A percentile compares a stretch with the other conserved stretches of the same genome.
Evolutionary conservation across 495 filamentous ascomycete species (phyloP).

Genomic region (Patellaria atrata): DNA sequence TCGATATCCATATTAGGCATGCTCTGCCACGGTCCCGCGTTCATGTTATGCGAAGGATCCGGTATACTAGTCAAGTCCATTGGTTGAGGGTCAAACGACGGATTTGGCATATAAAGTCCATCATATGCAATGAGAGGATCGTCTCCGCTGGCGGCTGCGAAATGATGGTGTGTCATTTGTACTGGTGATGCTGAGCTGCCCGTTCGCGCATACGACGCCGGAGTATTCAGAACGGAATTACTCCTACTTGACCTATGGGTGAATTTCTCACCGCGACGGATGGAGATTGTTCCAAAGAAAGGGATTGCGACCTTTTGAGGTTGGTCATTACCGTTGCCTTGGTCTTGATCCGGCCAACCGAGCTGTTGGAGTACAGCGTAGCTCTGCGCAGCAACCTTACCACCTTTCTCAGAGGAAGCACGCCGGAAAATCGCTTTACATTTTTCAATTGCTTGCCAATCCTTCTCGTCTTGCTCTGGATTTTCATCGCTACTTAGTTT

Average conservation of each 20-base stretch:
- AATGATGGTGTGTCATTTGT: constrained; percentile 1
- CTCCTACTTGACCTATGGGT: not conserved
- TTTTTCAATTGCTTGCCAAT: constrained; percentile 33
- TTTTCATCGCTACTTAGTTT: constrained; percentile 8
- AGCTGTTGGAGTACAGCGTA: constrained; percentile 31
- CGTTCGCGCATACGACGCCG: not conserved
- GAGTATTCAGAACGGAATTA: not conserved
- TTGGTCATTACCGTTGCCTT: constrained; percentile 3
- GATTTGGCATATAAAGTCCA: constrained; percentile 19
- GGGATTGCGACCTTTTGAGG: constrained; percentile 18
- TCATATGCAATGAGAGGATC: constrained; percentile 21
- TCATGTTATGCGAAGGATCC: constrained; percentile 16
- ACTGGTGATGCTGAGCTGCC: not conserved
- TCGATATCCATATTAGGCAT: constrained; percentile 24
- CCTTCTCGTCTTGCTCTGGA: constrained; percentile 28
- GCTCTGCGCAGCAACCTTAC: constrained; percentile 36
- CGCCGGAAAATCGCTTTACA: constrained; percentile 30
- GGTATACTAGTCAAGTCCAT: constrained; percentile 13
- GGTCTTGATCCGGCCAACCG: not conserved
- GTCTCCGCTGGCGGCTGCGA: constrained; percentile 9
- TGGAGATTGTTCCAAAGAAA: constrained; percentile 21
- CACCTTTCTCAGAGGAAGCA: constrained; percentile 29
- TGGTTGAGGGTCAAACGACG: constrained; percentile 11
- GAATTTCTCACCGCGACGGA: constrained; percentile 13
- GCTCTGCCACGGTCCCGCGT: constrained; percentile 7